phyloP scores from a whole-genome alignment of 768 basidiomycete genomes.

The Hericium rajendrae region DNA sequence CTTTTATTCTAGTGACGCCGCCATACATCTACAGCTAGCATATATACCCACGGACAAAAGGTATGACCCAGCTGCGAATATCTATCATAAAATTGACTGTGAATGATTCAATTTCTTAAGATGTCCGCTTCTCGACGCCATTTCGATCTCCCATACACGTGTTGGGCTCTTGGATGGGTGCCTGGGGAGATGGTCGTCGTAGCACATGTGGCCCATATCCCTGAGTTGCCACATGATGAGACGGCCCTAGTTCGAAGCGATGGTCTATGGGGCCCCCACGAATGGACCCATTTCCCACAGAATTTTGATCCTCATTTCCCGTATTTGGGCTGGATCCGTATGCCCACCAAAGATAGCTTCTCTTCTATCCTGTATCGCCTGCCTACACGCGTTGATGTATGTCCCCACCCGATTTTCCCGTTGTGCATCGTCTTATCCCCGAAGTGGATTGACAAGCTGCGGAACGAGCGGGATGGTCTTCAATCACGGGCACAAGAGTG shows the following conservation, averaged over 20 bases:
- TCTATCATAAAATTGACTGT: too few species aligned
- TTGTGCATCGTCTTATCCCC: background rate
- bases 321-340: background rate
- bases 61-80: too few species aligned
- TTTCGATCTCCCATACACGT: too few species aligned
- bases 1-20: too few species aligned
- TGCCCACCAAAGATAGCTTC: background rate
- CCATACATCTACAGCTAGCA: too few species aligned
- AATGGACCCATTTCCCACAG: background rate
- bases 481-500: background rate
- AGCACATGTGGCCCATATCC: too few species aligned
- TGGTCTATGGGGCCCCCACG: background rate
- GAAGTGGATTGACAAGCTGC: background rate
- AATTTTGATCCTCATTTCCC: background rate
- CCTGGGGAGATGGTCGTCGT: too few species aligned
- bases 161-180: too few species aligned
- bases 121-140: too few species aligned
- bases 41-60: too few species aligned
- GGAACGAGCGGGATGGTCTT: background rate
- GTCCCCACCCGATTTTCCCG: background rate
- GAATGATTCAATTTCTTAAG: too few species aligned
- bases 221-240: too few species aligned
- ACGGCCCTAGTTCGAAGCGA: background rate
- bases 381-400: background rate
- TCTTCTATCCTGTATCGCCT: background rate